These are phyloP conservation scores for Trichoderma hamatum DNA, from an alignment of 2,329 filamentous ascomycete species.

Conservation along the genomic window DNA sequence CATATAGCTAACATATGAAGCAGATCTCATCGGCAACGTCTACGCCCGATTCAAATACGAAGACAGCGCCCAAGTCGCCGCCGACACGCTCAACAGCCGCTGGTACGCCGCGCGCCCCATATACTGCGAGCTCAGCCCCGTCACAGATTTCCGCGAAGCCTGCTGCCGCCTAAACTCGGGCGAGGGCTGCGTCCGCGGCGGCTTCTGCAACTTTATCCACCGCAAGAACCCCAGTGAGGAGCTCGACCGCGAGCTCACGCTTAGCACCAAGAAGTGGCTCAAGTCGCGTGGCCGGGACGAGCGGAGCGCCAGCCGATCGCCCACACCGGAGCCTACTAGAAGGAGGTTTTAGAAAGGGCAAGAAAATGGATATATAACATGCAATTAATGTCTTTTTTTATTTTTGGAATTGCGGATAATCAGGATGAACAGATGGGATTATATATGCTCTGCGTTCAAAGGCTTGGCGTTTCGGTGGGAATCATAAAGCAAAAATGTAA, in stretches of 20 bases:
- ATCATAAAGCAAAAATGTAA: slow-evolving; percentile 12
- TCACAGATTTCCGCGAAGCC: slow-evolving; percentile 97
- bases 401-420: slow-evolving; percentile 11
- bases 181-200: slow-evolving; percentile 92
- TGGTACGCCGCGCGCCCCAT: slow-evolving; percentile 98
- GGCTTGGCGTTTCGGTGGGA: slow-evolving; percentile 18
- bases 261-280: slow-evolving; percentile 96
- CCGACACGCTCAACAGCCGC: slow-evolving; percentile 88
- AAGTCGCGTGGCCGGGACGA: slow-evolving; percentile 81
- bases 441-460: slow-evolving; percentile 11
- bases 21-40: slow-evolving; percentile 97
- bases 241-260: slow-evolving; percentile 81
- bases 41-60: slow-evolving; percentile 99
- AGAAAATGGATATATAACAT: background rate
- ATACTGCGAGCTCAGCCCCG: slow-evolving; percentile 95
- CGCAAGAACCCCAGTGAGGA: slow-evolving; percentile 91
- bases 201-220: slow-evolving; percentile 99
- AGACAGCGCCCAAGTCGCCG: slow-evolving; percentile 89
- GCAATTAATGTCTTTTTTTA: background rate
- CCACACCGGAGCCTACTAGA: slow-evolving; percentile 81
- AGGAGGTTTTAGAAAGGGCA: slow-evolving; percentile 62
- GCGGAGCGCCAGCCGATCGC: slow-evolving; percentile 78
- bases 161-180: slow-evolving; percentile 94
- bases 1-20: slow-evolving; percentile 14
- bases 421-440: slow-evolving; percentile 9